These are phyloP conservation scores for Annulohypoxylon maeteangense DNA, from an alignment of 495 filamentous ascomycete species.

Conservation along the genomic window DNA sequence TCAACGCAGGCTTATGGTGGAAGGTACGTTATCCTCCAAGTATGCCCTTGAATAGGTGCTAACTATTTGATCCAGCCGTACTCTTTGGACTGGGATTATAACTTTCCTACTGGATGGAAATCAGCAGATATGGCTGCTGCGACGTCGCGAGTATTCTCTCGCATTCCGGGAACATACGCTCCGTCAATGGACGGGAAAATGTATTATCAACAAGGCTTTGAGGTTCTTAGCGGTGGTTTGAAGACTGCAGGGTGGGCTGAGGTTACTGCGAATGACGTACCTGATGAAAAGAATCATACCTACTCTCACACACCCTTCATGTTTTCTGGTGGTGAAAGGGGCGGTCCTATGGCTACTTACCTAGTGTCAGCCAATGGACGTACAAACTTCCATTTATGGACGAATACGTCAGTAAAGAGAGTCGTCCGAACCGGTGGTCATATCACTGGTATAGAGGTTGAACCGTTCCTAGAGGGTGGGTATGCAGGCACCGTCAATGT, in stretches of 20 bases:
- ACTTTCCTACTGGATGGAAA: slow-evolving; percentile 81
- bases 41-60: not conserved
- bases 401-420: slow-evolving; percentile 72
- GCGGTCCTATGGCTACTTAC: slow-evolving; percentile 79
- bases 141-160: slow-evolving; percentile 68
- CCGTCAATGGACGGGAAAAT: slow-evolving; percentile 74
- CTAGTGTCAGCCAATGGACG: slow-evolving; percentile 69
- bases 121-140: slow-evolving; percentile 68
- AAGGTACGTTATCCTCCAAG: slow-evolving; percentile 48
- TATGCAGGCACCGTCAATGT: slow-evolving; percentile 68
- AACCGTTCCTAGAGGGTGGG: slow-evolving; percentile 65
- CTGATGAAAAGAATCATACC: slow-evolving; percentile 73
- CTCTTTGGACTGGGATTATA: slow-evolving; percentile 73
- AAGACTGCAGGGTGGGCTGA: slow-evolving; percentile 67
- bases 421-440: slow-evolving; percentile 70
- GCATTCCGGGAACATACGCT: slow-evolving; percentile 75
- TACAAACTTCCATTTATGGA: slow-evolving; percentile 73
- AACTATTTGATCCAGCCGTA: slow-evolving; percentile 47
- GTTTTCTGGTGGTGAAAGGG: slow-evolving; percentile 72
- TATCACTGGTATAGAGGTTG: slow-evolving; percentile 74
- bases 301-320: slow-evolving; percentile 76
- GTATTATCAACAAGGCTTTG: slow-evolving; percentile 74
- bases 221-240: slow-evolving; percentile 67
- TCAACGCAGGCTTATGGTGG: slow-evolving; percentile 73
- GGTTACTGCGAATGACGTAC: slow-evolving; percentile 68